Conservation (phyloP, 2,329 filamentous ascomycete species). For the Nemania diffusa region DNA sequence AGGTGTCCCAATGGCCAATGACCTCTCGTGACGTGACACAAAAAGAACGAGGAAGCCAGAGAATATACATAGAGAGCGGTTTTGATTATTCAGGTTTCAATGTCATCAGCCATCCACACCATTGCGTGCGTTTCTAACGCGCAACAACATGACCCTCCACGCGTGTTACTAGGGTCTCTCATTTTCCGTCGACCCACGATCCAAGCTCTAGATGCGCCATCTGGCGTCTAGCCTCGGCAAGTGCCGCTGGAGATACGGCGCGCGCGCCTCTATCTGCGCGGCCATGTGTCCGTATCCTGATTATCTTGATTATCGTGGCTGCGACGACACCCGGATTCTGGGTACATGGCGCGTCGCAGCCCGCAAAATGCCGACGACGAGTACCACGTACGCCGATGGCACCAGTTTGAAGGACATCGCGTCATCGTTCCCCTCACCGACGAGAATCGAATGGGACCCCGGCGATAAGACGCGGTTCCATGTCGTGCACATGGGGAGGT, state of each 20-base stretch:
- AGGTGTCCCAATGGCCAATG: background rate
- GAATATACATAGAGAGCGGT: conserved; percentile 2
- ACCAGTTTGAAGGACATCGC: conserved; percentile 37
- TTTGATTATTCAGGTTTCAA: conserved; percentile 4
- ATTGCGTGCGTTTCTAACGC: conserved; percentile 12
- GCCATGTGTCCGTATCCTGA: background rate
- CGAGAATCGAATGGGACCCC: conserved; percentile 19
- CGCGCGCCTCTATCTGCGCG: background rate
- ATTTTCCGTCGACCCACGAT: conserved; percentile 7
- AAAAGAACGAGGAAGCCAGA: background rate
- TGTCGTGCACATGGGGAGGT: conserved; percentile 16
- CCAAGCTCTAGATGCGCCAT: background rate
- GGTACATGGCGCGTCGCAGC: background rate
- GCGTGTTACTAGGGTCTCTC: background rate
- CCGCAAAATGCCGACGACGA: background rate
- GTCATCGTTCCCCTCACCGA: conserved; percentile 34
- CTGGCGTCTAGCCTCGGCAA: background rate
- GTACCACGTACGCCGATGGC: conserved; percentile 22
- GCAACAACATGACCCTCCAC: background rate
- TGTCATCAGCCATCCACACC: conserved; percentile 17
- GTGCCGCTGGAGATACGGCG: background rate
- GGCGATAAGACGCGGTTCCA: conserved; percentile 14
- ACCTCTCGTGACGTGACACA: background rate
- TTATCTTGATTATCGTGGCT: background rate
- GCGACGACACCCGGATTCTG: background rate